Percentiles rank a stretch among this genome's conserved stretches.
Conservation (phyloP, 768 basidiomycete genomes). For the Clathrus columnatus region DNA sequence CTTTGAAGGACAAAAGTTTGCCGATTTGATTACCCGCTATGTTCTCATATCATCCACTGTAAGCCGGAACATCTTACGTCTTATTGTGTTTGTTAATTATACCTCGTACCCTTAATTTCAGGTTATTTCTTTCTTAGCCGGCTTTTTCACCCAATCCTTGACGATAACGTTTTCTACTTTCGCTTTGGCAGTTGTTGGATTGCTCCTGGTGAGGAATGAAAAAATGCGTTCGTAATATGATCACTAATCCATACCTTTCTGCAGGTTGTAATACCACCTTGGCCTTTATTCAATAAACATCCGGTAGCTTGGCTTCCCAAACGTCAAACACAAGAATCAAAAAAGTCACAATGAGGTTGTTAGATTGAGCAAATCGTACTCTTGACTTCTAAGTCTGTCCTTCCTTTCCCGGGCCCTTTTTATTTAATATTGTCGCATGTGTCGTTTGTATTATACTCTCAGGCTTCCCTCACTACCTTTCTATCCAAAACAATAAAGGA, state of each 20-base stretch:
- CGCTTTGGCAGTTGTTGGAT: constrained; percentile 28
- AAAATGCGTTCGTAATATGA: neutral
- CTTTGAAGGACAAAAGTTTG: constrained; percentile 50
- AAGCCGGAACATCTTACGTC: neutral
- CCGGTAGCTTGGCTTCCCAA: constrained; percentile 53
- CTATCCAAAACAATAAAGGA: too few relatives aligned
- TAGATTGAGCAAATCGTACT: too few relatives aligned
- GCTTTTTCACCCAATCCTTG: constrained; percentile 50
- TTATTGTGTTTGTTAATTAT: neutral
- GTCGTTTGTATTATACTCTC: too few relatives aligned
- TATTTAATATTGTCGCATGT: too few relatives aligned
- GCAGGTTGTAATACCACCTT: constrained; percentile 58
- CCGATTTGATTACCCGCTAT: constrained; percentile 37
- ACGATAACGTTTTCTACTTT: constrained; percentile 44
- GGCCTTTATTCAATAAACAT: constrained; percentile 57
- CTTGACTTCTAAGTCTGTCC: too few relatives aligned
- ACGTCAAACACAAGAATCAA: constrained; percentile 14
- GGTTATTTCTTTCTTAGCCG: constrained; percentile 48
- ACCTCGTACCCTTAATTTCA: constrained; percentile 16
- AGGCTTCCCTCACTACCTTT: too few relatives aligned
- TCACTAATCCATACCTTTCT: constrained; percentile 7
- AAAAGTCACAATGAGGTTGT: constrained; percentile 25
- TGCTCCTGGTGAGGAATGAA: constrained; percentile 32
- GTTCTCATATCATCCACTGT: constrained; percentile 42
- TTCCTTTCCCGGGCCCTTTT: too few relatives aligned